Evolutionary conservation across 495 filamentous ascomycete genomes (phyloP), one percentile per base, ranked within the genome.

Genomic region (Penicillium bialowiezense): DNA sequence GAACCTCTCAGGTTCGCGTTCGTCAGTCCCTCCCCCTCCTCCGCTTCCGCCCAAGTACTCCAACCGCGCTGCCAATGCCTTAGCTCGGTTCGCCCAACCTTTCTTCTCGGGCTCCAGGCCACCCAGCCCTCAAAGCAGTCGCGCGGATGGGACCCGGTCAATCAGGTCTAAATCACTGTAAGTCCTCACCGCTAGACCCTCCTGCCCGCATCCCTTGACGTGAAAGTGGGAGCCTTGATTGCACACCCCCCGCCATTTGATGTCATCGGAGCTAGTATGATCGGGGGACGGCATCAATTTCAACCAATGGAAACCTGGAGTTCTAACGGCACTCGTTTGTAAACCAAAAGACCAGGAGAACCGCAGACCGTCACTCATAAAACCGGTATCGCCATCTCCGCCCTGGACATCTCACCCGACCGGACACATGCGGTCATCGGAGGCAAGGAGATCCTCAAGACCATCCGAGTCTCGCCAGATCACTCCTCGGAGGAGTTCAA

Each of bases 391-490:
- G 81, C 88, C 14, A 87, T 95, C 48, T 66, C 80, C 29, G 83
- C 85, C 46, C 73, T 96, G 54, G 91, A 92, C 65, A 81, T 85
- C 47, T 93, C 90, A 17, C 83, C 85, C 28, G 79, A 87, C 56
- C 78, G 84, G 53, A 86, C 83, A 40, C 81, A 85, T 65, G 91
- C 86, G 35, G 79, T 96, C 7, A 76, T 96, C 55, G 91, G 84
- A 14, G 89, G 91, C 21, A 82, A 85, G 50, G 85, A 95, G 54
- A 83, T 95, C 37, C 81, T 96, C 56, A 92, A 91, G 67, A 95
- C 86, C 3, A 78, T 96, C 50, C 79, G 75, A 32, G 77, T 95
- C 35, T 80, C 86, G 44, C 84, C 85, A 15, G 73, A 88, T 44
- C 74, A 71, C 20, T 85, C 88, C 45, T 81, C 77, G 17, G 90